These are phyloP conservation scores for Corchorus olitorius DNA, from an alignment of 345 rosid species.

Conservation along the genomic window DNA sequence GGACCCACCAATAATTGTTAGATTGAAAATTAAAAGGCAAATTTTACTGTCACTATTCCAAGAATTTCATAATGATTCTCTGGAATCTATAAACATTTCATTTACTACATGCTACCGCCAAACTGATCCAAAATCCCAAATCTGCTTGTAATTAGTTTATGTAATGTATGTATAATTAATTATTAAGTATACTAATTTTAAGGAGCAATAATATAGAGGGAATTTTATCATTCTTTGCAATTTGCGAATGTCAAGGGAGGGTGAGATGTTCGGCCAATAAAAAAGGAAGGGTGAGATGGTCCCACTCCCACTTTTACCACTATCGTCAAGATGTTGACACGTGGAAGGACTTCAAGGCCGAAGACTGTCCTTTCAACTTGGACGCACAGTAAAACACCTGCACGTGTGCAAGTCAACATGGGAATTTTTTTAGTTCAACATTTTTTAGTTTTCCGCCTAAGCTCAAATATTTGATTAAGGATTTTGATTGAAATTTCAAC, in stretches of 20 bases:
- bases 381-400: background rate
- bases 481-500: background rate
- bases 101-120: too few relatives aligned
- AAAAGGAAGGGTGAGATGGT: too few relatives aligned
- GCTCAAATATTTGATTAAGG: background rate
- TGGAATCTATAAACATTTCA: too few relatives aligned
- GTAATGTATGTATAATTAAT: too few relatives aligned
- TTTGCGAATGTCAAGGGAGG: background rate
- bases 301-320: background rate
- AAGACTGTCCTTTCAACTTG: background rate
- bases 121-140: too few relatives aligned
- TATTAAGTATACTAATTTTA: too few relatives aligned
- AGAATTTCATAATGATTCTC: too few relatives aligned
- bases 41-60: too few relatives aligned
- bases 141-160: too few relatives aligned
- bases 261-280: too few relatives aligned
- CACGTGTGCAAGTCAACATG: constrained; percentile 4
- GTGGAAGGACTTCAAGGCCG: background rate
- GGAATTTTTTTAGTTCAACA: background rate
- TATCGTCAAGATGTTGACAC: constrained; percentile 6
- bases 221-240: background rate
- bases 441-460: background rate
- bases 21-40: background rate
- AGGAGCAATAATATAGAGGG: background rate
- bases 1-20: background rate